These are phyloP conservation scores for Durotheca rogersii DNA, from an alignment of 495 filamentous ascomycete genomes.

Conservation along the genomic window DNA sequence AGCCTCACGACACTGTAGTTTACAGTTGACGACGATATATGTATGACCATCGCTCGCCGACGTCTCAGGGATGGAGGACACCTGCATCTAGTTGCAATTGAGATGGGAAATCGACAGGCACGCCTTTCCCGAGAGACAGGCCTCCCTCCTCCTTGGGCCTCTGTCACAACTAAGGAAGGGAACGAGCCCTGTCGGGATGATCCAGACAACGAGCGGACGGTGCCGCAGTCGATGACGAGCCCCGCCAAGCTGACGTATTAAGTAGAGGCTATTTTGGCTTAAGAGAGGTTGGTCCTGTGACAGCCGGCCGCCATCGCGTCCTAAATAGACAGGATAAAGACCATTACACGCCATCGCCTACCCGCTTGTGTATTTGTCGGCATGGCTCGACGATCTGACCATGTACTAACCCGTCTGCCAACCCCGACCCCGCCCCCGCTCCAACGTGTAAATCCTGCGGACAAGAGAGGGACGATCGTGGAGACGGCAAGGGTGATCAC, in stretches of 20 bases:
- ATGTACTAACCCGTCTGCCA: conserved; percentile 31
- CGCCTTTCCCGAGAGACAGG: conserved; percentile 27
- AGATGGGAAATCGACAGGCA: conserved; percentile 30
- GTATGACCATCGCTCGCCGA: conserved; percentile 18
- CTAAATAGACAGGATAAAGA: not conserved
- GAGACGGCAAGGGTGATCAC: conserved; percentile 29
- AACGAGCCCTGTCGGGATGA: conserved; percentile 18
- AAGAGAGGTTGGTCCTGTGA: conserved; percentile 9
- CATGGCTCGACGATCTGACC: conserved; percentile 33
- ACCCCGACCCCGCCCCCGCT: conserved; percentile 28
- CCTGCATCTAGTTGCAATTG: conserved; percentile 24
- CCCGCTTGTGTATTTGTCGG: conserved; percentile 16
- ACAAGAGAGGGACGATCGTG: conserved; percentile 26
- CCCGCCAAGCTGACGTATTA: conserved; percentile 4
- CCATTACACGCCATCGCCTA: not conserved
- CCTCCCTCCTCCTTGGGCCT: too few relatives aligned
- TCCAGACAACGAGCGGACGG: conserved; percentile 20
- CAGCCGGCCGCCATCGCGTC: conserved; percentile 7
- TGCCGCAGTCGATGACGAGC: conserved; percentile 25
- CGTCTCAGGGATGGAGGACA: conserved; percentile 8
- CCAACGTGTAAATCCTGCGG: conserved; percentile 1
- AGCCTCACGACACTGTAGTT: too few relatives aligned
- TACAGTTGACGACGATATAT: not conserved
- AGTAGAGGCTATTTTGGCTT: conserved; percentile 9
- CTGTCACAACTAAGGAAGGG: conserved; percentile 11